phyloP scores from a whole-genome alignment of 75 land plant species.

The Chamaecyparis obtusa region DNA sequence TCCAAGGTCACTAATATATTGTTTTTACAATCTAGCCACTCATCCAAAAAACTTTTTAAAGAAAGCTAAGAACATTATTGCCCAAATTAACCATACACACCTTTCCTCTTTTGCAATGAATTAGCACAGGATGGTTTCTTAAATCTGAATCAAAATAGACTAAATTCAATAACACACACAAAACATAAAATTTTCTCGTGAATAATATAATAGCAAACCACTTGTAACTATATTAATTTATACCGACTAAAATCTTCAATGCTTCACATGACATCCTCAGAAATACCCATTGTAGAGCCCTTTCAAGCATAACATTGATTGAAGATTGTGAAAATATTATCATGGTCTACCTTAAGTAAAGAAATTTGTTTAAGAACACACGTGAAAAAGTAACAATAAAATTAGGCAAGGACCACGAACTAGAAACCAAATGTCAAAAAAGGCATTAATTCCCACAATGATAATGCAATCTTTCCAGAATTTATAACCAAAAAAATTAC shows the following conservation, averaged over 20 bases:
- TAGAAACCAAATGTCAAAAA: not conserved
- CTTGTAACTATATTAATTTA: not conserved
- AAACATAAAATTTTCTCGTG: not conserved
- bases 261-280: conserved; percentile 44
- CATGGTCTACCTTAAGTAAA: not conserved
- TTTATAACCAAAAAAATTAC: not conserved
- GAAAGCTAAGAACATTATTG: not conserved
- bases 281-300: conserved; percentile 58
- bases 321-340: not conserved
- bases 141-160: conserved; percentile 33
- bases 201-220: no score
- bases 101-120: conserved; percentile 77
- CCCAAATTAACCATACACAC: conserved; percentile 16
- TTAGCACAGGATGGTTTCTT: conserved; percentile 54
- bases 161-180: not conserved
- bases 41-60: not conserved
- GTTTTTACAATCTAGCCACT: not conserved
- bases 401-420: not conserved
- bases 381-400: not conserved
- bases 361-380: not conserved
- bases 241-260: conserved; percentile 43
- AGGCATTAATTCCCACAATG: not conserved
- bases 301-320: conserved; percentile 13
- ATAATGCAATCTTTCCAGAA: not conserved
- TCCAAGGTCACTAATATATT: not conserved